Evolutionary conservation across 192 early-diverging fungal species (phyloP).

Genomic region (Rhizophagus prolifer): DNA sequence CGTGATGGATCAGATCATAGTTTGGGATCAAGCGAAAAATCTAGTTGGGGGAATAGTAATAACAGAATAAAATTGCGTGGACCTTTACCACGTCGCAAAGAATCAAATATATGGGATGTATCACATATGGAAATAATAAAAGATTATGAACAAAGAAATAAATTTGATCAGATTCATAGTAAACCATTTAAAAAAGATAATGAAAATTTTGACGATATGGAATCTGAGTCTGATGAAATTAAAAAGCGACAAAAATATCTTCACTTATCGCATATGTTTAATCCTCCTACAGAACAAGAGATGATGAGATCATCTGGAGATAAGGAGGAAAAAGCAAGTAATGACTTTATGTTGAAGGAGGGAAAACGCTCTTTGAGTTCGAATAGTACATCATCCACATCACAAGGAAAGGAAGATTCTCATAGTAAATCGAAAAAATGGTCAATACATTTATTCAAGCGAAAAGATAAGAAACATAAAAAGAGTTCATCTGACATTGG

Average conservation of each 20-base stretch:
- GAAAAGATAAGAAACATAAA: conserved; percentile 24
- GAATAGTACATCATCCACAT: neutral
- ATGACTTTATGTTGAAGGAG: neutral
- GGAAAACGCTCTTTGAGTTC: neutral
- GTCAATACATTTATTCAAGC: conserved; percentile 12
- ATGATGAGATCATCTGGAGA: neutral
- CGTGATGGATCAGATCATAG: neutral
- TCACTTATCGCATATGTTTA: conserved; percentile 3
- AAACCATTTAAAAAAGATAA: neutral
- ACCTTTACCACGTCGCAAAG: neutral
- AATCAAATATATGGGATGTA: conserved; percentile 11
- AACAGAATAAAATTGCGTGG: neutral
- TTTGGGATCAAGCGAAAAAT: neutral
- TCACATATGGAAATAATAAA: conserved; percentile 16
- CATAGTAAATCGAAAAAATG: neutral
- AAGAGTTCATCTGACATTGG: neutral
- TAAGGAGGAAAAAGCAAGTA: neutral
- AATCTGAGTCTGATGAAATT: neutral
- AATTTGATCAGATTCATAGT: neutral
- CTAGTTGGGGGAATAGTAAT: neutral
- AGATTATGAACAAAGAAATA: conserved; percentile 12
- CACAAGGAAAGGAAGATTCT: neutral
- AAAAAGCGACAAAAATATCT: neutral
- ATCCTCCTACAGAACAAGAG: neutral
- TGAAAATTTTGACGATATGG: too few species aligned